Base-by-base conservation (phyloP, 2,329 filamentous ascomycete genomes). In the Chrysosporium queenslandicum region DNA sequence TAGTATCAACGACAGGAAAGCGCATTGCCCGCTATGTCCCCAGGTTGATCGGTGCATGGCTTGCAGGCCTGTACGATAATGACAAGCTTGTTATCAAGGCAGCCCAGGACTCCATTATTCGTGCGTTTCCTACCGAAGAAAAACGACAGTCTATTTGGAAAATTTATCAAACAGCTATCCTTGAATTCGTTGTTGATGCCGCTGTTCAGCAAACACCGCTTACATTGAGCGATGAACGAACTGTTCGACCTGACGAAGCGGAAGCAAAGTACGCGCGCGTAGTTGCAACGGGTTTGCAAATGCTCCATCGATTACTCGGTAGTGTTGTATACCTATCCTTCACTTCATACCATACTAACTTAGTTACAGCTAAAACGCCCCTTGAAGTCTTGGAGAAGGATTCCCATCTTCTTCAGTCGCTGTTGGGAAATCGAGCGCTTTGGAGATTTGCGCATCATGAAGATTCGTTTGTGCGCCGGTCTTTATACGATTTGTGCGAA, bases 211-310 rank as follows among this genome's bases (percentile, higher is more conserved):
- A 98, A 68, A 91, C 85, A 0, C 69, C 83, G 2, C 77, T 84
- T 32, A 94, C 87, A 0, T 73, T 98, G 32, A 97, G 90, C 64
- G 92, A 98, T 64, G 87, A 94, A 68, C 79, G 91, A 21, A 87
- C 82, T 0, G 87, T 89, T 2, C 92, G 81, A 54, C 71, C 79
- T 7, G 91, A 97, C 59, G 92, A 98, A 65, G 83, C 88, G 3
- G 80, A 89, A 58, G 80, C 85, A 16, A 96, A 95, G 61, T 92
- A 94, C 69, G 80, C 82, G 55, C 79, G 92, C 43, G 89, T 96
- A 3, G 75, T 80, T n/a, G 76, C 78, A 1, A 79, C 79, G 6
- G 79, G 75, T 50, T 67, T 82, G 23, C 66, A 76, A 23, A 67
- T 81, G 14, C 69, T 83, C 18, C 74, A 73, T 14, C 75, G 76